These are phyloP conservation scores for Cryptococcus sp. DNA, from an alignment of 1,284 basidiomycete species.

Conservation along the genomic window DNA sequence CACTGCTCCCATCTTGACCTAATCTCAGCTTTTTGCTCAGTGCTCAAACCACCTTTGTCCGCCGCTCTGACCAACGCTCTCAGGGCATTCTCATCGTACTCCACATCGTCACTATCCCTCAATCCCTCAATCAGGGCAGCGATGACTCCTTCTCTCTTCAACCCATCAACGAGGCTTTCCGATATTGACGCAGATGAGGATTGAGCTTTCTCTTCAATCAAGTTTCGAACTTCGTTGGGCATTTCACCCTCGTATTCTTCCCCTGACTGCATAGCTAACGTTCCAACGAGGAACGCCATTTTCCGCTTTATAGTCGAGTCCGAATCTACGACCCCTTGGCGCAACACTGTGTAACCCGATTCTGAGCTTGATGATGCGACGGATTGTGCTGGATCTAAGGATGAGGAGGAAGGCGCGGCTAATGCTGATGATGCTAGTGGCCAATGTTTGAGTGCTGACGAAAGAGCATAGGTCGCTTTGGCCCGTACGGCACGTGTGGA, in stretches of 20 bases:
- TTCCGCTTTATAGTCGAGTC: constrained; percentile 79
- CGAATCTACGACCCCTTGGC: constrained; percentile 60
- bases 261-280: constrained; percentile 69
- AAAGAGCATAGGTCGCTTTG: constrained; percentile 85
- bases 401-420: constrained; percentile 14
- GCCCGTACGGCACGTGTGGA: constrained; percentile 60
- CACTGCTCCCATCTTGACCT: constrained; percentile 37
- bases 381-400: constrained; percentile 31
- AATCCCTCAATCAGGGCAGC: constrained; percentile 30
- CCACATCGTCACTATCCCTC: constrained; percentile 69
- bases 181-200: constrained; percentile 11
- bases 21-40: constrained; percentile 44
- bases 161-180: constrained; percentile 32
- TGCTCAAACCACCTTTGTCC: constrained; percentile 39
- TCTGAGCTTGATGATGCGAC: constrained; percentile 16
- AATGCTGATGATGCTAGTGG: constrained; percentile 30
- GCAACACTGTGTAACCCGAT: constrained; percentile 33
- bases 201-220: constrained; percentile 34
- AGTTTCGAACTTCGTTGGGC: constrained; percentile 44
- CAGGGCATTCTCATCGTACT: constrained; percentile 78
- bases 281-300: constrained; percentile 77
- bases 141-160: constrained; percentile 35
- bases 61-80: constrained; percentile 58
- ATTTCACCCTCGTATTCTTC: constrained; percentile 53
- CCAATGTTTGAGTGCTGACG: constrained; percentile 76